Base-by-base conservation (phyloP, 768 basidiomycete species). In the Termitomyces sp. region DNA sequence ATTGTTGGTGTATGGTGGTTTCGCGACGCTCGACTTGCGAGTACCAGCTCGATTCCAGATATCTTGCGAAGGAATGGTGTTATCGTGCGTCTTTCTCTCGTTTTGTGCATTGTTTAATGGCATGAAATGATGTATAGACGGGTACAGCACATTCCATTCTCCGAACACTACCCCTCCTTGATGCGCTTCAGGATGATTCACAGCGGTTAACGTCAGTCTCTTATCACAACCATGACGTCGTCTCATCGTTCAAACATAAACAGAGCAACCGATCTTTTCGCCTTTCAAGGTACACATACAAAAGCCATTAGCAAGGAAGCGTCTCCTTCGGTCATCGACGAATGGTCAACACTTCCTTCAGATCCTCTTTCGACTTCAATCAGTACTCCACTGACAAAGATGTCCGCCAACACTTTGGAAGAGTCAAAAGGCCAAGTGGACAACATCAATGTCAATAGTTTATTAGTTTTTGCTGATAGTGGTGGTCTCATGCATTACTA, bases 251-350 rank as follows among this genome's bases (percentile, higher is more conserved):
- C 15, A 50, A 44, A 46, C 53, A 55, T 68, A 92, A 90, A 57
- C 69, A 92, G 91, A 56, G 86, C 87, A 8, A 85, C 85, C 55
- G 87, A 92, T 72, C 72, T 92, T 41, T 93, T 93, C 68, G 86
- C 88, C 41, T 91, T 92, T 66, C 87, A 90, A 72, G 85, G 84
- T 39, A 81, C 83, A 10, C 82, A 85, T 55, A 82, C 80, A 15
- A 81, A 77, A 46, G 60, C 75, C 33, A 68, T 68, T 28, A 70
- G 72, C 44, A 78, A 78, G 63, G 69, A 75, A 24, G 69, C 73
- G 6, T 68, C 81, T 20, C 89, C 90, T n/a, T 71, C 77, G 45
- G 70, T 83, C 39, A 87, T 93, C 53, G 75, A 76, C 22, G 67
- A 73, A 31, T 92, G 92, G 90, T 90, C 92, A 8, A 79, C 81